Evolutionary conservation across 2,329 filamentous ascomycete species (phyloP).

Genomic region (Penicillium occitanis): DNA sequence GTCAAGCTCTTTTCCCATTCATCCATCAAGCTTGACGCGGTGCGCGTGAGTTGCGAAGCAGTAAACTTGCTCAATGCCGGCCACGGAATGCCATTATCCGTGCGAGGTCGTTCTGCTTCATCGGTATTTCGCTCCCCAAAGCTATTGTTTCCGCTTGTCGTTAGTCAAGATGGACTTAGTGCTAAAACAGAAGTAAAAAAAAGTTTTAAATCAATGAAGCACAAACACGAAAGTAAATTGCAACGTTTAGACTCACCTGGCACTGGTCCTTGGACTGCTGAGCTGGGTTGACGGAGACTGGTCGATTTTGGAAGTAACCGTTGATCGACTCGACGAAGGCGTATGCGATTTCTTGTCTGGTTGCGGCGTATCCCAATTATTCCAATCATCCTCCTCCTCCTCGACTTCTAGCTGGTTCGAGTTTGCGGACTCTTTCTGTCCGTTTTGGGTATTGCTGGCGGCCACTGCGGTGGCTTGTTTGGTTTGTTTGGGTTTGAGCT

Average conservation of each 20-base stretch:
- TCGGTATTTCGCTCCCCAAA: conserved; percentile 39
- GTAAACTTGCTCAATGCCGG: conserved; percentile 69
- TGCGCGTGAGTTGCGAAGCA: conserved; percentile 75
- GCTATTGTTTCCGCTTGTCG: conserved; percentile 27
- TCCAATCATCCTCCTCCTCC: conserved; percentile 52
- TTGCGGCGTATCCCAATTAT: conserved; percentile 56
- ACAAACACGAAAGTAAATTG: conserved; percentile 26
- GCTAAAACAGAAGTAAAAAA: not conserved
- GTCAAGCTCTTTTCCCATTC: conserved; percentile 84
- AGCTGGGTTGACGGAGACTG: conserved; percentile 46
- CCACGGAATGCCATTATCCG: conserved; percentile 57
- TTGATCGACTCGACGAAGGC: conserved; percentile 50
- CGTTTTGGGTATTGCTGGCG: conserved; percentile 33
- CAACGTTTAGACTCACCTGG: conserved; percentile 43
- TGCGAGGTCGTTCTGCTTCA: conserved; percentile 28
- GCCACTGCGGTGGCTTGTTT: conserved; percentile 16
- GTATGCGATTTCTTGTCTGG: conserved; percentile 40
- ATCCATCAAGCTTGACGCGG: conserved; percentile 80
- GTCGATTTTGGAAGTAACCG: conserved; percentile 50
- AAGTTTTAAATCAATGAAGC: conserved; percentile 6
- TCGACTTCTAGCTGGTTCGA: conserved; percentile 48
- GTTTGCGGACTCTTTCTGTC: conserved; percentile 38
- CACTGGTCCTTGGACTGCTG: conserved; percentile 56
- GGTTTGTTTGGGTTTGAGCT: conserved; percentile 31
- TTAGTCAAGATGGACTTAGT: conserved; percentile 28